Base-by-base conservation (phyloP, 805 yeast species). In the Yamadazyma laniorum region DNA sequence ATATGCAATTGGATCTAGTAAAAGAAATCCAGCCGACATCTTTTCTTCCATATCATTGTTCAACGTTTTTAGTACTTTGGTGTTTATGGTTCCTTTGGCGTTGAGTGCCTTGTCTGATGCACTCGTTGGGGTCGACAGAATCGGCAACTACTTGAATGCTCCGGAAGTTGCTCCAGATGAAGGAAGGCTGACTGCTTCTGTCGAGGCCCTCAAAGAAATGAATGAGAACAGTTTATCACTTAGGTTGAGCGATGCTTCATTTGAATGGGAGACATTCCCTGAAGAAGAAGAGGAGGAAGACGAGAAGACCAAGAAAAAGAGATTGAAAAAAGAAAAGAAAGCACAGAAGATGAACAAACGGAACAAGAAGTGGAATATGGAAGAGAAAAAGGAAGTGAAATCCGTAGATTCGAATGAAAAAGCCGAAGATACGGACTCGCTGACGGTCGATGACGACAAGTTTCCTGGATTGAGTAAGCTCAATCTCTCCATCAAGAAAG, bases 41-140 rank as follows among this genome's bases (percentile, higher is more conserved):
- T 85, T 85, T 54, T 70, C 91, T 1, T 83, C 93, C 4, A 62
- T 85, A 32, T 74, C 90, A 0, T 67, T 83, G 41, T 85, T 85
- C 62, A 77, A 75, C 50, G 71, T 75, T 8, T 69, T 85, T 45
- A 63, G 84, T 9, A 67, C 72, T 31, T 85, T 79, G 52, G 75
- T 83, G 48, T 67, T 84, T 37, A 70, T 85, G 72, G 59, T 85
- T 32, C 95, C 95, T 17, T 64, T 82, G 52, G 83, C 89, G 1
- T 61, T 84, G 31, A 77, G 83, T 31, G 70, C 87, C 1, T 77
- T 79, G 37, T 72, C 82, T 7, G 93, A 85, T 63, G 87, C 85
- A 14, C 61, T 71, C 33, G 64, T 82, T 40, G 87, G 83, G 18
- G 51, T 83, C 21, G 68, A 64, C 14, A 72, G 91, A 64, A 70